Base-by-base conservation (phyloP, 805 yeast genomes). In the Candida ortonii region DNA sequence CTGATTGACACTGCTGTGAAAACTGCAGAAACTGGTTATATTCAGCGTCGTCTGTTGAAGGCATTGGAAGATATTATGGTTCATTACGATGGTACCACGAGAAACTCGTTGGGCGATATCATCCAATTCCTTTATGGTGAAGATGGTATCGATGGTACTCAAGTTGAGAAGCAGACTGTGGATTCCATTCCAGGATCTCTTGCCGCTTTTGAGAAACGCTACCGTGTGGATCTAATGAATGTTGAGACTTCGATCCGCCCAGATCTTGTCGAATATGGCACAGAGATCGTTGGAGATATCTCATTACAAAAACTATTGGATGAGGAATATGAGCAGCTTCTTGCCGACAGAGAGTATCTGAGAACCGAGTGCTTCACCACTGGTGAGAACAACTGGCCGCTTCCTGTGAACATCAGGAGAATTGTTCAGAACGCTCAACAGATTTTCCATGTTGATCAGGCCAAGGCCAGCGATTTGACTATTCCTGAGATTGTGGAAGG, bases 1-100 rank as follows among this genome's bases (percentile, higher is more conserved):
- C 73, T 93, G 59, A 94, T 93, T 61, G 99, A 93, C 74, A 93
- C 99, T 36, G 99, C 99, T 11, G 99, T 93, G 30, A 93, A 93
- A 64, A 93, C 99, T 25, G 97, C 99, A 3, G 97, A 90, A 67
- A 89, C 97, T 17, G 97, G 97, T 68, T 90, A 90, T 62, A 89
- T 90, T 57, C 97, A 90, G 68, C 90, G 97, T 73, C 90, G 97
- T 75, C 70, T 90, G 61, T 95, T 90, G 28, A 90, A 90, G 63
- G 97, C 97, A 18, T 68, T 89, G 64, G 97, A 89, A 59, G 97
- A 89, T 67, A 87, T 89, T 47, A 88, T 88, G 94, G 97, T 89
- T 27, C 96, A 90, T 59, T 93, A 93, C 55, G 99, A 93, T 69
- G 96, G 96, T 57, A 90, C 98, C 10, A 89, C 97, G 0, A 82